Evolutionary conservation across 345 rosid genomes (phyloP), one percentile per base, ranked within the genome.

Genomic region (Eutrema yunnanense): DNA sequence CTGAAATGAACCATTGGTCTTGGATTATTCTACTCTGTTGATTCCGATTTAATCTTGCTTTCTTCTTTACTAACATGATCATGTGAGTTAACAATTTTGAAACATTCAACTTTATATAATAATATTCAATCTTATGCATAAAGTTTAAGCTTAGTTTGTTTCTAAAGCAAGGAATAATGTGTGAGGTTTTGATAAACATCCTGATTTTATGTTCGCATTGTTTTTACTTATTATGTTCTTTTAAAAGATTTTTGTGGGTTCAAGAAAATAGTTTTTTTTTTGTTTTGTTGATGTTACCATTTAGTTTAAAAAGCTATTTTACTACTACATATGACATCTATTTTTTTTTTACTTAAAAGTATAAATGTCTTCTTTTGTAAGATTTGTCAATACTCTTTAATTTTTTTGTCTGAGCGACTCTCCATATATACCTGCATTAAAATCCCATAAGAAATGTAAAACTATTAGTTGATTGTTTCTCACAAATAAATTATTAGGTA

Each of bases 91-190:
- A 19, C 22, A 19, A 19, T 1, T 19, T 19, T 19, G 22, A 19
- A 19, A 19, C 22, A 19, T 19, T 19, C 22, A 19, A 19, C 1
- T 19, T 19, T 19, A 19, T 1, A 19, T 19, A 19, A 19, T 19
- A 19, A 19, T 19, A 19, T 19, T 19, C 22, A 19, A 19, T 19
- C 22, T 19, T 19, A 73, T 26, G 47, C 54, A 49, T 58, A 66
- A 66, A 74, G 78, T 50, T 12, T 49, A 40, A 66, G 22, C 67
- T 36, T 67, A 44, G 69, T 61, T 62, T 75, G 74, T 53, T 64
- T 63, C 57, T 59, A 66, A 78, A 81, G 89, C 71, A 82, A 82
- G 79, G 84, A 86, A 83, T 81, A 59, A 78, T 38, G 26, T 57
- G 67, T 42, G 13, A 32, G 26, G 40, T 42, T 68, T 65, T 33